phyloP scores from a whole-genome alignment of 1,284 basidiomycete species.

The Cystobasidium slooffiae region DNA sequence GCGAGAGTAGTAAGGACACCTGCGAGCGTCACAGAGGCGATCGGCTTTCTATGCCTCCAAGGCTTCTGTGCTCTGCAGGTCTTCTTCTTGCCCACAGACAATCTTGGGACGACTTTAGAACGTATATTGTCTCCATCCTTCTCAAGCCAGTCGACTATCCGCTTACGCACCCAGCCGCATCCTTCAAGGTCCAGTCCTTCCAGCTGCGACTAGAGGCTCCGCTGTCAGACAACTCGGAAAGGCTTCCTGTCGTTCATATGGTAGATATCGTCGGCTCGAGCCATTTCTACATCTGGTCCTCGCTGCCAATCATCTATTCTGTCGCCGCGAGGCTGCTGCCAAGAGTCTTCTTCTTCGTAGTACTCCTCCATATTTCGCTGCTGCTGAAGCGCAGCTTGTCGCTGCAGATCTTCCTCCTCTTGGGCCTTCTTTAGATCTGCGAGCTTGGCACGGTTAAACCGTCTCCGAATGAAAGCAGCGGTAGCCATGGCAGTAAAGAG shows the following conservation, averaged over 20 bases:
- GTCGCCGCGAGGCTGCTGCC: background rate
- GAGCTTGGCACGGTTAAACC: conserved; percentile 4
- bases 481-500: conserved; percentile 27
- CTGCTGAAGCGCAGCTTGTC: conserved; percentile 3
- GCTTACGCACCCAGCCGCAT: background rate
- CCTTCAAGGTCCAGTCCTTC: background rate
- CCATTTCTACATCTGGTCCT: background rate
- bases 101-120: too few species aligned
- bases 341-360: background rate
- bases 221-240: conserved; percentile 1
- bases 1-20: too few species aligned
- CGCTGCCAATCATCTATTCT: too few species aligned
- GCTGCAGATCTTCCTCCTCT: background rate
- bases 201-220: background rate
- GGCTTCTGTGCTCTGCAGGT: too few species aligned
- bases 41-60: too few species aligned
- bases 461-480: conserved; percentile 8
- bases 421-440: background rate
- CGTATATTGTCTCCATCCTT: too few species aligned
- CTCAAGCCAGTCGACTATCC: too few species aligned
- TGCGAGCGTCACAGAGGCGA: too few species aligned
- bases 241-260: conserved; percentile 8
- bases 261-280: background rate
- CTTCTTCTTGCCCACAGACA: too few species aligned
- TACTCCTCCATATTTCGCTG: background rate